Percentiles rank a stretch among this genome's conserved stretches.
phyloP scores from a whole-genome alignment of 495 filamentous ascomycete genomes.

The Friedmanniomyces simplex region DNA sequence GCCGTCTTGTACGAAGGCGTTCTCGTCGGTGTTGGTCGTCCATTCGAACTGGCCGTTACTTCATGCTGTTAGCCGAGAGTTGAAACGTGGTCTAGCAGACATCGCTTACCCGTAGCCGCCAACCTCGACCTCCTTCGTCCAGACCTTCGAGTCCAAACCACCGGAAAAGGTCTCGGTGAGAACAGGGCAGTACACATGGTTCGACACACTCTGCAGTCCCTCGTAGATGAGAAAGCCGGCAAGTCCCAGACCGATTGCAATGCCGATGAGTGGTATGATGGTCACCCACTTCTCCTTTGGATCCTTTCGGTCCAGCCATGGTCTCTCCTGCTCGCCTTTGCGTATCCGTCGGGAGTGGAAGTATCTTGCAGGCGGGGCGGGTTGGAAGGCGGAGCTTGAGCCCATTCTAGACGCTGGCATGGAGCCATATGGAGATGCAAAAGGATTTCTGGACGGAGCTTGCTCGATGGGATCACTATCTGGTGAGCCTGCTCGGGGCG shows the following conservation, averaged over 20 bases:
- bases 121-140: conserved; percentile 69
- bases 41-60: conserved; percentile 76
- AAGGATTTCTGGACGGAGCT: conserved; percentile 38
- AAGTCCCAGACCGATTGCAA: conserved; percentile 53
- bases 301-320: conserved; percentile 58
- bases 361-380: conserved; percentile 39
- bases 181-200: conserved; percentile 65
- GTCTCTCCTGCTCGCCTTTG: conserved; percentile 58
- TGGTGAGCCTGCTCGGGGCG: conserved; percentile 19
- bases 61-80: conserved; percentile 10
- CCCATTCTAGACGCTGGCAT: conserved; percentile 39
- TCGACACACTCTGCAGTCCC: conserved; percentile 54
- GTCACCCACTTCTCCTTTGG: conserved; percentile 78
- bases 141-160: conserved; percentile 43
- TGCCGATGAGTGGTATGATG: conserved; percentile 61
- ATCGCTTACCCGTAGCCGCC: conserved; percentile 68
- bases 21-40: conserved; percentile 59
- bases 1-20: conserved; percentile 60
- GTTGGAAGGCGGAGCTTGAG: conserved; percentile 27
- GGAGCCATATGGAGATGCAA: conserved; percentile 46
- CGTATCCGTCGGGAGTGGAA: conserved; percentile 66
- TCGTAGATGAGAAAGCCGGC: conserved; percentile 62
- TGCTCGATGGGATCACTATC: conserved; percentile 22
- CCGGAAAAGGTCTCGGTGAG: conserved; percentile 57
- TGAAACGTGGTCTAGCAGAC: background rate